Evolutionary conservation across 2,329 filamentous ascomycete species (phyloP).

Genomic region (Trichoderma aggressivum): DNA sequence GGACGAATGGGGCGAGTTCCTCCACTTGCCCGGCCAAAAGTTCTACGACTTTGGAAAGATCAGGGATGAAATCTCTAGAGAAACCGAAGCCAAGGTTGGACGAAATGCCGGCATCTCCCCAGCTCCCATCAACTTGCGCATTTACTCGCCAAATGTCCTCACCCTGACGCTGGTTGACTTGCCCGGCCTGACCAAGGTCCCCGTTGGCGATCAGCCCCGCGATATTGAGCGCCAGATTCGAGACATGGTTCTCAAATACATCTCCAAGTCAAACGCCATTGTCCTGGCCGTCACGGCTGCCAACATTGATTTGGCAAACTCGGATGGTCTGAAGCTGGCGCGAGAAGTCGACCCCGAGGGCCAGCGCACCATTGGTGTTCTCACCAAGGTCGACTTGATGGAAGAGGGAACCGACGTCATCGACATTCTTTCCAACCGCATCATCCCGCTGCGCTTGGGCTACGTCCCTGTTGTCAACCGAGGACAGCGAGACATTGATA

Average conservation of each 20-base stretch:
- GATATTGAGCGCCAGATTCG: constrained; percentile 96
- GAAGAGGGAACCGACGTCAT: constrained; percentile 98
- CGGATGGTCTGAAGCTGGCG: constrained; percentile 92
- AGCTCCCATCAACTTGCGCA: constrained; percentile 93
- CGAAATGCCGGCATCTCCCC: constrained; percentile 95
- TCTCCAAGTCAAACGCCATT: constrained; percentile 97
- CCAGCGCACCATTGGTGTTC: constrained; percentile 94
- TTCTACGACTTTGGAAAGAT: constrained; percentile 99
- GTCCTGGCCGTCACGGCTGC: constrained; percentile 94
- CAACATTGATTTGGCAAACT: constrained; percentile 98
- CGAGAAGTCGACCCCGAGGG: constrained; percentile 96
- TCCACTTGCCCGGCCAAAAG: constrained; percentile 96
- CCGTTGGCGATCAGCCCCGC: constrained; percentile 91
- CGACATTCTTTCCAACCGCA: constrained; percentile 94
- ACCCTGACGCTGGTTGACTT: constrained; percentile 95
- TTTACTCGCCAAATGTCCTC: constrained; percentile 97
- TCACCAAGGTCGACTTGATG: constrained; percentile 99
- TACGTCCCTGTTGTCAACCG: constrained; percentile 98
- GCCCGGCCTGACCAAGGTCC: constrained; percentile 93
- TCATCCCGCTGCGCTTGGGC: constrained; percentile 90
- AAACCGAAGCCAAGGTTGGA: constrained; percentile 95
- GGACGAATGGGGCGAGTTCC: constrained; percentile 98
- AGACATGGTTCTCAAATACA: constrained; percentile 98
- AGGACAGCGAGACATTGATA: constrained; percentile 97
- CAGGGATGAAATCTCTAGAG: constrained; percentile 91